A percentile compares a stretch with the other conserved stretches of the same genome.
phyloP scores from a whole-genome alignment of 306 rosid species.

The Carpinus viminea region DNA sequence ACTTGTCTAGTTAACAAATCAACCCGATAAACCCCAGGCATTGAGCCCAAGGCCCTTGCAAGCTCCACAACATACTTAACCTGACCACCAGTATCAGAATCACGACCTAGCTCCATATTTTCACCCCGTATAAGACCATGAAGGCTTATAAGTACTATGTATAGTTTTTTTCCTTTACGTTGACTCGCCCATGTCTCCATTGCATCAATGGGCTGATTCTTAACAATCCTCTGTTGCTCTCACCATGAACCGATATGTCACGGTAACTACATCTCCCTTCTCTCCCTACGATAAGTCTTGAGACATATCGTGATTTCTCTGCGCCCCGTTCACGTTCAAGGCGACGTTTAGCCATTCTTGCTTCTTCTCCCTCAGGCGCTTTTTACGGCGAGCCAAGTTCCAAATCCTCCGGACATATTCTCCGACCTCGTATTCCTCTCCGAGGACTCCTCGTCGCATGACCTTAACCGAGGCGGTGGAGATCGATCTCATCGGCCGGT shows the following conservation, averaged over 20 bases:
- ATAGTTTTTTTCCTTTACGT: conserved; percentile 93
- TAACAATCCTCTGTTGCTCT: conserved; percentile 49
- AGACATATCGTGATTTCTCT: conserved; percentile 97
- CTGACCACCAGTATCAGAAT: conserved; percentile 99
- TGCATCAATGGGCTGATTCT: conserved; percentile 78
- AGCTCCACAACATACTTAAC: conserved; percentile 96
- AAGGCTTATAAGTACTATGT: conserved; percentile 83
- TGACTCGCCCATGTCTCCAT: conserved; percentile 89
- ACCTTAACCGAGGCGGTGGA: conserved; percentile 95
- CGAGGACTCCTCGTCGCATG: conserved; percentile 85
- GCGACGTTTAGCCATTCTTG: conserved; percentile 67
- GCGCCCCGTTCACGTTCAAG: conserved; percentile 85
- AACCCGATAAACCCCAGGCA: conserved; percentile 97
- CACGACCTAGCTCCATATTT: conserved; percentile 98
- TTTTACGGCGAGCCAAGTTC: conserved; percentile 97
- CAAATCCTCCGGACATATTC: conserved; percentile 98
- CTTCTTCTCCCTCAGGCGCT: conserved; percentile 87
- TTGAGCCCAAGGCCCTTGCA: conserved; percentile 96
- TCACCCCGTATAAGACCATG: conserved; percentile 95
- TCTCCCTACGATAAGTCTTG: conserved; percentile 98
- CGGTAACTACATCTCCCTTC: conserved; percentile 69
- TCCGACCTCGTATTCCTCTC: conserved; percentile 97
- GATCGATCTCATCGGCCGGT: conserved; percentile 96
- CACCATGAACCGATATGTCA: conserved; percentile 72
- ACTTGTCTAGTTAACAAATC: conserved; percentile 93